phyloP scores from a whole-genome alignment of 352 stramenopile genomes.

The Pythium brassicae region DNA sequence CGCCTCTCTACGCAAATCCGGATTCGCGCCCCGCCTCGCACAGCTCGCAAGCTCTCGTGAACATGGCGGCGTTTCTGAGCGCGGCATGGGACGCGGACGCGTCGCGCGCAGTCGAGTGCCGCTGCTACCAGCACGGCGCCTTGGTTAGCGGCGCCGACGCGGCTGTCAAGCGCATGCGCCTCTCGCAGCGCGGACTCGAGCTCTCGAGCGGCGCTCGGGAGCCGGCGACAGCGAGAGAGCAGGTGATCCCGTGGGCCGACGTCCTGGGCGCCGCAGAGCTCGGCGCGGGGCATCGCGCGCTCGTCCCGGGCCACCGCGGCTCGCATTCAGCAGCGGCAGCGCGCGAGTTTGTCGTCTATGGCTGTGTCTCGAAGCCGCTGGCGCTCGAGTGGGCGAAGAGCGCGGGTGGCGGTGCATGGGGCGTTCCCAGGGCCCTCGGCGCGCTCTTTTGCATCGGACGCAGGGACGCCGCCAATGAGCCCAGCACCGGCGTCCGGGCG shows the following conservation, averaged over 20 bases:
- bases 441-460: not conserved
- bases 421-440: not conserved
- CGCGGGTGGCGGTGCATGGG: not conserved
- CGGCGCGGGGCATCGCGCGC: not conserved
- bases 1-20: not conserved
- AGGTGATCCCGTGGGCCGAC: constrained; percentile 11
- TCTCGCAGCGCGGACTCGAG: not conserved
- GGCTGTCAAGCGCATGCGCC: not conserved
- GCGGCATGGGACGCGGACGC: not conserved
- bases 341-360: constrained; percentile 13
- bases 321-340: not conserved
- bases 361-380: constrained; percentile 12
- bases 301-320: constrained; percentile 7
- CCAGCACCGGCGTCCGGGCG: not conserved
- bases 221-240: not conserved
- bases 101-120: not conserved
- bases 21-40: not conserved
- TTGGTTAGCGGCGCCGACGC: not conserved
- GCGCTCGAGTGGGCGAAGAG: constrained; percentile 5
- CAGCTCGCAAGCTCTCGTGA: too few species aligned
- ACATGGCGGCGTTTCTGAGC: not conserved
- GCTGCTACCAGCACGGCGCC: not conserved
- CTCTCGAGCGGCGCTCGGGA: not conserved
- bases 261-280: constrained; percentile 10
- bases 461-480: not conserved